These are phyloP conservation scores for Lasiosphaeria ovina DNA, from an alignment of 495 filamentous ascomycete species.

Conservation along the genomic window DNA sequence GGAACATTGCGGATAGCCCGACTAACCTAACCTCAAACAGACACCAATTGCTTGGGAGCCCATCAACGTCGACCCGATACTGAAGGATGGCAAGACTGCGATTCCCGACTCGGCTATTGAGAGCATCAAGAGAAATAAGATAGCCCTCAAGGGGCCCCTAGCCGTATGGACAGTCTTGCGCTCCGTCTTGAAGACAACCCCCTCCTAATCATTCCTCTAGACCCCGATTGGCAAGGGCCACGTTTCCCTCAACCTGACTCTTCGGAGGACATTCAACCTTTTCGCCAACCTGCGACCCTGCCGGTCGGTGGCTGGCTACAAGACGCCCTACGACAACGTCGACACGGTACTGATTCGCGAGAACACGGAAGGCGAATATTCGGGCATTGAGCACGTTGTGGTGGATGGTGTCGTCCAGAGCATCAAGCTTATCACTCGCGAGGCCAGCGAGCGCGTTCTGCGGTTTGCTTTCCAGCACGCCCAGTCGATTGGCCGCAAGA, in stretches of 20 bases:
- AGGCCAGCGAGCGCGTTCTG: constrained; percentile 90
- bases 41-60: constrained; percentile 94
- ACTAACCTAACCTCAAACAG: constrained; percentile 42
- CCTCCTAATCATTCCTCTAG: constrained; percentile 44
- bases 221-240: constrained; percentile 98
- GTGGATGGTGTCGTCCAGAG: constrained; percentile 97
- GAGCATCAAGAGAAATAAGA: constrained; percentile 87
- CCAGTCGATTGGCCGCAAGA: constrained; percentile 82
- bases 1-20: background rate
- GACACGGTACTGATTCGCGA: constrained; percentile 98
- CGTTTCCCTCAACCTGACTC: constrained; percentile 97
- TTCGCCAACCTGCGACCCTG: constrained; percentile 98
- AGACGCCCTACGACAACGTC: constrained; percentile 97
- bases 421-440: constrained; percentile 97
- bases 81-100: constrained; percentile 89
- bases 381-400: constrained; percentile 97
- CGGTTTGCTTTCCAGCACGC: constrained; percentile 98
- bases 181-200: background rate
- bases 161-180: constrained; percentile 62
- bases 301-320: constrained; percentile 93
- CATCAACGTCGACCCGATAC: constrained; percentile 87
- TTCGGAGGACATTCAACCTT: constrained; percentile 98
- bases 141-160: constrained; percentile 95
- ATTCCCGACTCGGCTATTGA: constrained; percentile 86
- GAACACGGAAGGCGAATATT: constrained; percentile 99